Conservation (phyloP, 1,284 basidiomycete genomes). For the Trametes polyzona region DNA sequence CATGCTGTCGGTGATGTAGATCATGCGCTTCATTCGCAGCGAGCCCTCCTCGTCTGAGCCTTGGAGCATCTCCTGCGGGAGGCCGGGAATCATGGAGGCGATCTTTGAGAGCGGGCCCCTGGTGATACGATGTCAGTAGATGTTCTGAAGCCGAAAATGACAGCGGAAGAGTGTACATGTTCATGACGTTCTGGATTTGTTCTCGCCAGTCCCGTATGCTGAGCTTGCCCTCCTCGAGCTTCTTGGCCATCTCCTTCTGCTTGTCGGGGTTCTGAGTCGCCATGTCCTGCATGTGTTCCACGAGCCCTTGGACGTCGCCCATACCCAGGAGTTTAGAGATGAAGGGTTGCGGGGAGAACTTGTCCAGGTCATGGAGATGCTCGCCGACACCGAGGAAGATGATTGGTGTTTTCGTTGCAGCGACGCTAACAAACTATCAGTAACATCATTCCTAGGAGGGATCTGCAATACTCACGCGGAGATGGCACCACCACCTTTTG, state of each 20-base stretch:
- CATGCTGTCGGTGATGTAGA: conserved; percentile 99
- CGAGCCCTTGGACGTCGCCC: conserved; percentile 94
- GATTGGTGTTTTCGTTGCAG: conserved; percentile 97
- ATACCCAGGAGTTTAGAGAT: conserved; percentile 95
- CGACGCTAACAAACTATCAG: conserved; percentile 65
- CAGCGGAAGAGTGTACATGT: conserved; percentile 69
- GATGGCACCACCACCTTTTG: conserved; percentile 98
- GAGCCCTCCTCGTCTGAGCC: conserved; percentile 93
- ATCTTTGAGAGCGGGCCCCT: conserved; percentile 97
- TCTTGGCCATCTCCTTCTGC: conserved; percentile 98
- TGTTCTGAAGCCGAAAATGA: neutral
- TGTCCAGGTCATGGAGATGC: conserved; percentile 94
- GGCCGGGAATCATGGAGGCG: conserved; percentile 98
- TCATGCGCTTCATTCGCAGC: conserved; percentile 94
- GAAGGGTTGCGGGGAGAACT: conserved; percentile 96
- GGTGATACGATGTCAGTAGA: neutral
- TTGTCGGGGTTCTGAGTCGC: conserved; percentile 93
- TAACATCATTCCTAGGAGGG: neutral
- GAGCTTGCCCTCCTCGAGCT: conserved; percentile 95
- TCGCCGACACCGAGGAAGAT: conserved; percentile 99
- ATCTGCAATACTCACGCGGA: conserved; percentile 78
- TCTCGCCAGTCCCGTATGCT: conserved; percentile 98
- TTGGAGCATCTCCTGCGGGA: conserved; percentile 88
- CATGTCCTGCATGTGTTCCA: conserved; percentile 98
- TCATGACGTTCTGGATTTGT: conserved; percentile 97